These are phyloP conservation scores for Ceratocystis colombiana DNA, from an alignment of 2,329 filamentous ascomycete species.

Conservation along the genomic window DNA sequence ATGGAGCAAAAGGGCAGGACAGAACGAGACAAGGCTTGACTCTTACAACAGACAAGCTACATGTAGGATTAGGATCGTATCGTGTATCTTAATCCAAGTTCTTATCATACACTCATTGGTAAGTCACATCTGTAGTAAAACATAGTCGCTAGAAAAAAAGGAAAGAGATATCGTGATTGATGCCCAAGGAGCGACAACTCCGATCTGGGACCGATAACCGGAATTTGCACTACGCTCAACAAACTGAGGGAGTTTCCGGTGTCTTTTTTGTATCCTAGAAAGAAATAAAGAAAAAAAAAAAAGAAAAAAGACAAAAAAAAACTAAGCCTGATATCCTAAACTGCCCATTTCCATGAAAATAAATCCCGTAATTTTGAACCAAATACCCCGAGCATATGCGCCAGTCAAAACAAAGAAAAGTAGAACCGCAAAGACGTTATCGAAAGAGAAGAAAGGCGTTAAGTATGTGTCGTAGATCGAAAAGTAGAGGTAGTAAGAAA, in stretches of 20 bases:
- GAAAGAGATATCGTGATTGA: neutral
- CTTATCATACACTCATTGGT: neutral
- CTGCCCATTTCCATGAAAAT: neutral
- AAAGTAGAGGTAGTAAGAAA: constrained; percentile 7
- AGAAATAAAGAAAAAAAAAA: neutral
- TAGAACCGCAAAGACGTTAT: constrained; percentile 7
- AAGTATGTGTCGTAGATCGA: constrained; percentile 7
- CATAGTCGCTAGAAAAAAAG: neutral
- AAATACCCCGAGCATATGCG: constrained; percentile 3
- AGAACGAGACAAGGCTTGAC: neutral
- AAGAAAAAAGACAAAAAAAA: neutral
- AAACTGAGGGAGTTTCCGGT: neutral
- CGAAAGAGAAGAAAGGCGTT: neutral
- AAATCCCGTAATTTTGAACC: constrained; percentile 14
- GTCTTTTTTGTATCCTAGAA: neutral
- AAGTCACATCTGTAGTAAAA: neutral
- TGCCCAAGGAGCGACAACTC: constrained; percentile 5
- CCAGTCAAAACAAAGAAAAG: neutral
- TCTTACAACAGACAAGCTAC: neutral
- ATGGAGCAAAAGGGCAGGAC: neutral
- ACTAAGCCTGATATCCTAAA: neutral
- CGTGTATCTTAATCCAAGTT: neutral
- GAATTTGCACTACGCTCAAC: neutral
- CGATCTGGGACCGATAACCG: neutral
- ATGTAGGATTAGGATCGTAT: neutral